Base-by-base conservation (phyloP, 2,329 filamentous ascomycete species). In the Endothia cerciana region DNA sequence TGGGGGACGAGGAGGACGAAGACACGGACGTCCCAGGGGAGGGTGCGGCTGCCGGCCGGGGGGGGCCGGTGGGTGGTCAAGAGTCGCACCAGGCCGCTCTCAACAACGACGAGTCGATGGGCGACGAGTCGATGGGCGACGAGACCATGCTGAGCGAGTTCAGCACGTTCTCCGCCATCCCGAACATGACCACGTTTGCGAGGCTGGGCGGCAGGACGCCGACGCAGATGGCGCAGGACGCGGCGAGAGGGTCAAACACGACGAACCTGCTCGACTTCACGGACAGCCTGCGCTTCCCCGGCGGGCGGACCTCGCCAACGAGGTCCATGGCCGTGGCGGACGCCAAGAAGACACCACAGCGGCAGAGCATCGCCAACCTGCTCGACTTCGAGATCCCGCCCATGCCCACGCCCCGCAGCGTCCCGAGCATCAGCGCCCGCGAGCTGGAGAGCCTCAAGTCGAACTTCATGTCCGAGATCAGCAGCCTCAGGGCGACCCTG, bases 301-400 rank as follows among this genome's bases (percentile, higher is more conserved):
- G 74, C 71, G 72, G 70, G 30, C 65, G 65, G 28, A 64, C 70
- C 33, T 80, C 80, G 33, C 80, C 82, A 0, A 69, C 73, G 47
- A 81, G 78, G 69, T 73, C 74, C 6, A 74, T 71, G 28, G 70
- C 74, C 11, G 73, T 73, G 63, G 66, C 73, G 1, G 66, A 73
- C 3, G 66, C 74, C 6, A 71, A 74, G 17, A 77, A 76, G 6
- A 87, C 86, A 0, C 85, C 86, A 3, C 79, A 80, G 62, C 81
- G 81, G 25, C 79, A 77, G 56, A 88, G 70, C 67, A 70, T 91
- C 71, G 83, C 88, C 41, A 92, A 90, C 73, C 85, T 95, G 53
- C 86, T 96, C 57, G 93, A 97, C 77, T 95, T 96, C 74, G 95
- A 98, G 73, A 91, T 98, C 11, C 93, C 94, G n/a, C 93, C 94